Conservation (phyloP, 2,329 filamentous ascomycete genomes). For the Phoma herbarum region DNA sequence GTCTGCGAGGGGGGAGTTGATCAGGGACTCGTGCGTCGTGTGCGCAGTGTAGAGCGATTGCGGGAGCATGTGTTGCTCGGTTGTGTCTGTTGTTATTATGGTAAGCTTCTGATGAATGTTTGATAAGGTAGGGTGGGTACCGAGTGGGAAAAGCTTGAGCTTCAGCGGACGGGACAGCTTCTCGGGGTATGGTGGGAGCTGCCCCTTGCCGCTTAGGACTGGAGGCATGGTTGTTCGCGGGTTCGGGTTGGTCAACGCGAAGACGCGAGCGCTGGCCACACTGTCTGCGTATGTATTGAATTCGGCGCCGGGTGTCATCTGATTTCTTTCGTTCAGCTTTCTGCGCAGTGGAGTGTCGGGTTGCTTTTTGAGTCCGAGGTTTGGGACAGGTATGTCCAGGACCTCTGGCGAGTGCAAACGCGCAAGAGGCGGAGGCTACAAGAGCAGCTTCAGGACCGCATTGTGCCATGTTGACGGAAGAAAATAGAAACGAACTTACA, state of each 20-base stretch:
- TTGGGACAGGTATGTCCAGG: constrained; percentile 39
- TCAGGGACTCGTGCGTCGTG: constrained; percentile 32
- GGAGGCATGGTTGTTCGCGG: constrained; percentile 85
- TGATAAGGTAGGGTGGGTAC: constrained; percentile 25
- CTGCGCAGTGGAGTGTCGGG: constrained; percentile 44
- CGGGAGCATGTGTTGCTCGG: constrained; percentile 54
- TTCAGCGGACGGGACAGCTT: constrained; percentile 54
- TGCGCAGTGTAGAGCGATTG: constrained; percentile 50
- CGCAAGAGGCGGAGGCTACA: constrained; percentile 33
- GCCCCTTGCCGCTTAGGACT: constrained; percentile 55
- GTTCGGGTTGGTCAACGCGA: constrained; percentile 60
- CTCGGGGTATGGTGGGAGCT: constrained; percentile 52
- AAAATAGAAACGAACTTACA: constrained; percentile 45
- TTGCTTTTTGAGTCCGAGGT: constrained; percentile 52
- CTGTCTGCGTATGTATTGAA: constrained; percentile 94
- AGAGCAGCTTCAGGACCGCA: constrained; percentile 22
- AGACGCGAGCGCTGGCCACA: constrained; percentile 58
- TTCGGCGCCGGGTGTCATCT: constrained; percentile 80
- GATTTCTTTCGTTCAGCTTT: constrained; percentile 47
- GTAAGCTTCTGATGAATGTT: constrained; percentile 1
- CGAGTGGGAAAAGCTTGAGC: constrained; percentile 59
- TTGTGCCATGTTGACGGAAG: constrained; percentile 6
- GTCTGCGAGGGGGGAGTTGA: constrained; percentile 54
- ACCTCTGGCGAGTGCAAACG: constrained; percentile 31
- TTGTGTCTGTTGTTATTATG: constrained; percentile 54